A percentile compares a stretch with the other conserved stretches of the same genome.
These are phyloP conservation scores for Porcisia hertigi DNA, from an alignment of 208 protist species.

Conservation along the genomic window DNA sequence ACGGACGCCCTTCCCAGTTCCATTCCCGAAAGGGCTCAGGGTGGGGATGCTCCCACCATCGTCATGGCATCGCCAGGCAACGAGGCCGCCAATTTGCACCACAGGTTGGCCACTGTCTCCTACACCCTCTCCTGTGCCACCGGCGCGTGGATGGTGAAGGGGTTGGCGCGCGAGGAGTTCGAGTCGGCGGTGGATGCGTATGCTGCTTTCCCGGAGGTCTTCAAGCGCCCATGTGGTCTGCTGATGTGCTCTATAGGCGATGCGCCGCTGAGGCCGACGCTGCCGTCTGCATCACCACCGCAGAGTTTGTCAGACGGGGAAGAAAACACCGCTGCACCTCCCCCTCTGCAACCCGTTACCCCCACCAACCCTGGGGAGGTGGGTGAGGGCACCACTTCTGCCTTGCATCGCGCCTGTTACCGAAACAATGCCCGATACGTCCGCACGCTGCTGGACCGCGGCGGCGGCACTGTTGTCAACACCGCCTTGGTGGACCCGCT, in stretches of 20 bases:
- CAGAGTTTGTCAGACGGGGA: background rate
- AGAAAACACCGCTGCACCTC: background rate
- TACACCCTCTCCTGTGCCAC: constrained; percentile 73
- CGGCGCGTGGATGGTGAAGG: constrained; percentile 73
- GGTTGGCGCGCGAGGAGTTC: constrained; percentile 71
- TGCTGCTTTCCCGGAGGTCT: constrained; percentile 66
- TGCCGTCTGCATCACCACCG: background rate
- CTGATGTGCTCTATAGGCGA: constrained; percentile 1
- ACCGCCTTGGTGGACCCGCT: constrained; percentile 57
- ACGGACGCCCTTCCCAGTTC: background rate
- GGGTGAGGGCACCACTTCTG: constrained; percentile 35
- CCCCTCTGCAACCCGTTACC: background rate
- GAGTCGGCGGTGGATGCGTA: constrained; percentile 70
- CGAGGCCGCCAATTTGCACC: background rate
- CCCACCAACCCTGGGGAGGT: background rate
- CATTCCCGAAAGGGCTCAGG: background rate
- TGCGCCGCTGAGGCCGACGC: background rate
- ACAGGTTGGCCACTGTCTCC: constrained; percentile 28
- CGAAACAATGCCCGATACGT: constrained; percentile 86
- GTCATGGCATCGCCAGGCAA: background rate
- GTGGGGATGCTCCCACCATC: background rate
- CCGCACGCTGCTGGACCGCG: constrained; percentile 69
- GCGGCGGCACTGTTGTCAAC: constrained; percentile 81
- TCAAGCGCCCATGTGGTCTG: constrained; percentile 55
- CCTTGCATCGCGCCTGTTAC: constrained; percentile 88